Conservation (phyloP, 345 rosid genomes). For the Bruguiera sexangula region DNA sequence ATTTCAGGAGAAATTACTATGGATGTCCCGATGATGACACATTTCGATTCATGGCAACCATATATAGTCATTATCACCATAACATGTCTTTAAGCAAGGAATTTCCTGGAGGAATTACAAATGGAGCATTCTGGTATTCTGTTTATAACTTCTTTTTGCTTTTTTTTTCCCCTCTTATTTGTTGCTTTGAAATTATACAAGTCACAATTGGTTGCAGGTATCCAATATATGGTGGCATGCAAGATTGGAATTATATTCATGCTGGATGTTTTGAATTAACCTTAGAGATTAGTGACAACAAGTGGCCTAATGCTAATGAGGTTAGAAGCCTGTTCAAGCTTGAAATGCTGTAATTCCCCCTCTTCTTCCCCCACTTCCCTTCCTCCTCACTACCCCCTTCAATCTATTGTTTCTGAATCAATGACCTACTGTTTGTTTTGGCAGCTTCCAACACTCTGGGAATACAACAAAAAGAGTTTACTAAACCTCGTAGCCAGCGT, state of each 20-base stretch:
- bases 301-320: slow-evolving; percentile 91
- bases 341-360: not conserved
- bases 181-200: slow-evolving; percentile 6
- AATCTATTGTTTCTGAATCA: slow-evolving; percentile 22
- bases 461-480: slow-evolving; percentile 85
- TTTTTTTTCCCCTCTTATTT: slow-evolving; percentile 1
- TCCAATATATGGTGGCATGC: slow-evolving; percentile 98
- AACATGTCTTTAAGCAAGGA: slow-evolving; percentile 94
- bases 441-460: slow-evolving; percentile 88
- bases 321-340: slow-evolving; percentile 34
- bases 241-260: slow-evolving; percentile 96
- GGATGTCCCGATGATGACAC: slow-evolving; percentile 89
- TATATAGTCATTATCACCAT: slow-evolving; percentile 75
- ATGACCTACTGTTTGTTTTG: slow-evolving; percentile 10
- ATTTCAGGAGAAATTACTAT: slow-evolving; percentile 73
- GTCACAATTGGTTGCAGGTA: slow-evolving; percentile 56
- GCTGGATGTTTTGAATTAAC: slow-evolving; percentile 96
- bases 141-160: not conserved
- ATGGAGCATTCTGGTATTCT: slow-evolving; percentile 87
- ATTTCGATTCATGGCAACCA: slow-evolving; percentile 70
- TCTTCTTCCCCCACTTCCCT: not conserved
- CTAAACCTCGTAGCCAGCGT: slow-evolving; percentile 80
- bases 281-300: slow-evolving; percentile 86
- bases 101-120: slow-evolving; percentile 85
- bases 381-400: not conserved